Evolutionary conservation across 148 eudicot genomes (phyloP), one percentile per base, ranked within the genome.

Genomic region (Silene uniflora): DNA sequence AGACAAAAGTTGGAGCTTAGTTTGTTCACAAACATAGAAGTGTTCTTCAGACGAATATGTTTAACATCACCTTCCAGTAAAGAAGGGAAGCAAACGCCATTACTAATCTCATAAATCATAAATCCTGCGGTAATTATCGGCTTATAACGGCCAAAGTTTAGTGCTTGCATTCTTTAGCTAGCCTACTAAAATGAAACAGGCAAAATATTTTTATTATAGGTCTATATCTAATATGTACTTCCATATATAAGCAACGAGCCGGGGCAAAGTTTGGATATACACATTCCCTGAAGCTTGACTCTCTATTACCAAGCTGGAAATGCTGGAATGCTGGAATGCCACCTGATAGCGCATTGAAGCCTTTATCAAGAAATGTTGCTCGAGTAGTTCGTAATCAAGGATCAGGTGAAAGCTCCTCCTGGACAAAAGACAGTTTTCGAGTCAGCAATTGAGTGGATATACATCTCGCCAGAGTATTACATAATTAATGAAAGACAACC

Each of bases 31-130:
- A 7, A 39, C 22, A 35, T 16, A 8, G n/a, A 69, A 46, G 49
- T 18, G 12, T 12, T 11, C 35, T 69, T 69, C 21, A 16, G 6
- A 61, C 29, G 10, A 22, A 58, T 21, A 12, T 42, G 32, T 5
- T 44, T 46, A 16, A 54, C 73, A 71, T 71, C 61, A 54, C 73
- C 73, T 71, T 47, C 35, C 27, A 19, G 13, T 49, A 49, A 21
- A 54, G 42, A 71, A 71, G 73, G 62, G 62, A 54, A 71, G 62
- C 73, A 10, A 71, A 71, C 13, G 32, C 52, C 73, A 52, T 13
- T 23, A 49, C 59, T 1, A 69, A 22, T 21, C 29, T n/a, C n/a
- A n/a, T n/a, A n/a, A n/a, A n/a, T 42, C 22, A 13, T 44, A 47
- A 19, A 22, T 49, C 58, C 18, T 46, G 14, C 13, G 10, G 18